phyloP scores from a whole-genome alignment of 139 green algal species.

The Monoraphidium neglectum region DNA sequence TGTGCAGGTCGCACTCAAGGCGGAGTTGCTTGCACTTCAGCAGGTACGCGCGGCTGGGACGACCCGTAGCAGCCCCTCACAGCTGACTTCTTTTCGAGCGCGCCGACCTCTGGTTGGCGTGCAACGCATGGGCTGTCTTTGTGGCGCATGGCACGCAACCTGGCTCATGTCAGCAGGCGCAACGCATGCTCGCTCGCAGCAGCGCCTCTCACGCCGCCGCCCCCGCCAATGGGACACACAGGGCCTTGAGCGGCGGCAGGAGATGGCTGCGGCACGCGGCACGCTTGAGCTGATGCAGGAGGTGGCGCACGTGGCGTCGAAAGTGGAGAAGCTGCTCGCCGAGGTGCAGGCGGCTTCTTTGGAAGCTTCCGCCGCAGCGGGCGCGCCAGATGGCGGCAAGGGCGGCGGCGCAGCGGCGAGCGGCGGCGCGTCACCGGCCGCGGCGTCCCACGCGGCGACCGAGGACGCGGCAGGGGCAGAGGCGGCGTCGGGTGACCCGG shows the following conservation, averaged over 20 bases:
- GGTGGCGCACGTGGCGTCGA: conserved; percentile 79
- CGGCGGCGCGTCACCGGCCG: neutral
- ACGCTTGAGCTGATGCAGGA: conserved; percentile 90
- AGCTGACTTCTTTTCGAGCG: no score
- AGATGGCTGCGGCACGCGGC: conserved; percentile 64
- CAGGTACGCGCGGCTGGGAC: conserved; percentile 49
- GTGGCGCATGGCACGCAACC: neutral
- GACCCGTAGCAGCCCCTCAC: no score
- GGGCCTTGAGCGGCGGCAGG: conserved; percentile 69
- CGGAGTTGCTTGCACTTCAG: conserved; percentile 63
- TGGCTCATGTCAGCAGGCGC: neutral
- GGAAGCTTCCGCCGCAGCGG: no score
- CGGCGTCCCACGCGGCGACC: neutral
- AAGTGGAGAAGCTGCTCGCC: conserved; percentile 94
- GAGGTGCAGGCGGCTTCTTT: conserved; percentile 57
- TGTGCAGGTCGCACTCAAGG: conserved; percentile 49
- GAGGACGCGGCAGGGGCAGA: neutral
- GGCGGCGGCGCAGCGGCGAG: neutral
- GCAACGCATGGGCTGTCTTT: no score
- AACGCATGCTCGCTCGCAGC: neutral
- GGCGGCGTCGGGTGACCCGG: conserved; percentile 47
- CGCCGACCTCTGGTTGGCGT: no score
- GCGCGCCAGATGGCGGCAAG: neutral
- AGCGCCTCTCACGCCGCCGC: neutral
- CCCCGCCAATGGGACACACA: conserved; percentile 6